Evolutionary conservation across 2,329 filamentous ascomycete genomes (phyloP), one percentile per base, ranked within the genome.

Genomic region (Claviceps cyperi): DNA sequence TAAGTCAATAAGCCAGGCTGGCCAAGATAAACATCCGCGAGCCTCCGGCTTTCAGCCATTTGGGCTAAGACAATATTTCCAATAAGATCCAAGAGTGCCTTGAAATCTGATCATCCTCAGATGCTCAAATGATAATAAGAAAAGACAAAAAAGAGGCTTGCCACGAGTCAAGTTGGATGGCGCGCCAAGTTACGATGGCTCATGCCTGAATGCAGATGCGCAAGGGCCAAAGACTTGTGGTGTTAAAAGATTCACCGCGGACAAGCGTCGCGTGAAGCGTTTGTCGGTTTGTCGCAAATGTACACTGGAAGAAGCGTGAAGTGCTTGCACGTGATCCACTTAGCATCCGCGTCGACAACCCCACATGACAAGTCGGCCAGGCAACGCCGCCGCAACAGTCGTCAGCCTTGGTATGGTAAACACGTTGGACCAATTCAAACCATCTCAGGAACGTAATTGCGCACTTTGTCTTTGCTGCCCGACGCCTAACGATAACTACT

Each of bases 21-120:
- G 49, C 66, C 66, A 47, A 63, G 57, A 37, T 58, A 53, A 14
- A 64, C 61, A 58, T 64, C 64, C 36, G 57, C 54, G 39, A 64
- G 54, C 47, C 58, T 58, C 53, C 59, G 58, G 36, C 55, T 53
- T 49, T 68, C 64, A 67, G 63, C 64, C 66, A 69, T 69, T 62
- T 59, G 59, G 60, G 49, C 58, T 57, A 47, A 59, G 59, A 55
- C 57, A 54, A 51, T 56, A 60, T 60, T 55, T 65, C 58, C 58
- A 60, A 56, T 58, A 47, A 57, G 55, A 54, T 50, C 54, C 57
- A 51, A 55, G 49, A 50, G 53, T 57, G 54, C 50, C 50, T 54
- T 51, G 57, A 51, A 49, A 59, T 56, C 56, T 54, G 35, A n/a
- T 48, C 50, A 51, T 51, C 17, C 50, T 51, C 44, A 39, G 32